Evolutionary conservation across 2,329 filamentous ascomycete genomes (phyloP).

Genomic region (Neofusicoccum ribis): DNA sequence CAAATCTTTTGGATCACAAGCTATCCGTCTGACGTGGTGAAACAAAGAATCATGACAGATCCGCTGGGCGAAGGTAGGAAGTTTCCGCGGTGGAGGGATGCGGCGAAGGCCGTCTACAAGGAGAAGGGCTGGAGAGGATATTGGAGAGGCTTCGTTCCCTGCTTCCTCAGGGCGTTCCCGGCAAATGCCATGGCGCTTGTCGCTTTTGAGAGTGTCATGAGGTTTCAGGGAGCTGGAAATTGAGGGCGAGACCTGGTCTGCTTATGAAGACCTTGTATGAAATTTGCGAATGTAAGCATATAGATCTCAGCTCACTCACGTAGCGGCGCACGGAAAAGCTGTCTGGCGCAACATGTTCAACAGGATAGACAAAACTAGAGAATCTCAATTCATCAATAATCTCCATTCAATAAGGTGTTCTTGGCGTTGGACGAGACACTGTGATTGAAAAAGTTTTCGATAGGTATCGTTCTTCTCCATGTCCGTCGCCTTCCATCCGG

Average conservation of each 20-base stretch:
- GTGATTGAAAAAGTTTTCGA: no score
- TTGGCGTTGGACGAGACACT: no score
- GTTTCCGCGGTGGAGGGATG: conserved; percentile 77
- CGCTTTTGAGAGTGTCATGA: conserved; percentile 91
- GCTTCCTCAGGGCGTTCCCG: conserved; percentile 90
- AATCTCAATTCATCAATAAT: no score
- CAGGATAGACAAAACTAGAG: no score
- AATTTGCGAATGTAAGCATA: not conserved
- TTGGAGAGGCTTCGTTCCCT: conserved; percentile 90
- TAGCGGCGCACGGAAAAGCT: no score
- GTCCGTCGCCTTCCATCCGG: no score
- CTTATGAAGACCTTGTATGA: not conserved
- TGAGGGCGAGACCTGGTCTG: not conserved
- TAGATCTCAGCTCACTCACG: not conserved
- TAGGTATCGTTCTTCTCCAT: no score
- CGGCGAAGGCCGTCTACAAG: conserved; percentile 71
- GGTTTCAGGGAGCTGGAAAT: conserved; percentile 37
- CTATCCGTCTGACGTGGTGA: conserved; percentile 90
- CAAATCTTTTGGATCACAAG: conserved; percentile 94
- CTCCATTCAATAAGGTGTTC: no score
- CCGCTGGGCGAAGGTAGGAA: conserved; percentile 65
- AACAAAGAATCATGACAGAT: conserved; percentile 97
- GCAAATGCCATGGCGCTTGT: conserved; percentile 93
- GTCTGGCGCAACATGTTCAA: no score
- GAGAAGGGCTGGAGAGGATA: conserved; percentile 79